A percentile compares a stretch with the other conserved stretches of the same genome.
Evolutionary conservation across 2,329 filamentous ascomycete species (phyloP).

Genomic region (Cryphonectria nitschkei): DNA sequence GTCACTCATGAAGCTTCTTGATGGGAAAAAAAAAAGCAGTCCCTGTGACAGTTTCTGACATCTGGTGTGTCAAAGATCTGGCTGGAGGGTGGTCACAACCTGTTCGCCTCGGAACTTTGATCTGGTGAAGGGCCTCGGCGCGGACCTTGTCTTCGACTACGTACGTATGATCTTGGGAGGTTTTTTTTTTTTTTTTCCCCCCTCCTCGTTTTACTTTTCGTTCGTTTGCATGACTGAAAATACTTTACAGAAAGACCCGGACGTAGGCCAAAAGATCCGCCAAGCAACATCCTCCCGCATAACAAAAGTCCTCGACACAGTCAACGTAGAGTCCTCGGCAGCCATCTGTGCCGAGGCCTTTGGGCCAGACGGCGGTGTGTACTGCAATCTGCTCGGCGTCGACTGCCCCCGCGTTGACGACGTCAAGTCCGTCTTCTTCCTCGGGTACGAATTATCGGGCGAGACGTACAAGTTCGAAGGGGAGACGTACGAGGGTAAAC

Average conservation of each 20-base stretch:
- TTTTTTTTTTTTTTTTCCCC: too few relatives aligned
- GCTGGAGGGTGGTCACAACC: conserved; percentile 27
- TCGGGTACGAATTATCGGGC: conserved; percentile 21
- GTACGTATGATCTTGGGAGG: neutral
- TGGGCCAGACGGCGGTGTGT: conserved; percentile 11
- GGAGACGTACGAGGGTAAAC: neutral
- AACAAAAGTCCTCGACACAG: conserved; percentile 30
- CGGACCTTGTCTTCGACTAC: conserved; percentile 47
- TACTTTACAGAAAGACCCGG: conserved; percentile 37
- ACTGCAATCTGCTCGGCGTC: conserved; percentile 19
- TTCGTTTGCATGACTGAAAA: conserved; percentile 25
- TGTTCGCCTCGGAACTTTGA: conserved; percentile 38
- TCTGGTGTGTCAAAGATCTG: conserved; percentile 1
- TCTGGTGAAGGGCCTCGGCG: conserved; percentile 44
- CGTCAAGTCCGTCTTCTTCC: conserved; percentile 20
- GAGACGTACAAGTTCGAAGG: conserved; percentile 21
- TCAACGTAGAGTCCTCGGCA: neutral
- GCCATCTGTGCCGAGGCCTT: conserved; percentile 16
- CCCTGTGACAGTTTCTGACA: neutral
- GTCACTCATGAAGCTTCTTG: neutral
- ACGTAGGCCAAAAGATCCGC: conserved; percentile 43
- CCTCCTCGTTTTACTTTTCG: neutral
- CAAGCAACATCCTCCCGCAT: conserved; percentile 46
- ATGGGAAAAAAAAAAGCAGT: neutral
- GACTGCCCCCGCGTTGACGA: conserved; percentile 17